Conservation (phyloP, 2,329 filamentous ascomycete genomes). For the Calonectria pseudoturangicola region DNA sequence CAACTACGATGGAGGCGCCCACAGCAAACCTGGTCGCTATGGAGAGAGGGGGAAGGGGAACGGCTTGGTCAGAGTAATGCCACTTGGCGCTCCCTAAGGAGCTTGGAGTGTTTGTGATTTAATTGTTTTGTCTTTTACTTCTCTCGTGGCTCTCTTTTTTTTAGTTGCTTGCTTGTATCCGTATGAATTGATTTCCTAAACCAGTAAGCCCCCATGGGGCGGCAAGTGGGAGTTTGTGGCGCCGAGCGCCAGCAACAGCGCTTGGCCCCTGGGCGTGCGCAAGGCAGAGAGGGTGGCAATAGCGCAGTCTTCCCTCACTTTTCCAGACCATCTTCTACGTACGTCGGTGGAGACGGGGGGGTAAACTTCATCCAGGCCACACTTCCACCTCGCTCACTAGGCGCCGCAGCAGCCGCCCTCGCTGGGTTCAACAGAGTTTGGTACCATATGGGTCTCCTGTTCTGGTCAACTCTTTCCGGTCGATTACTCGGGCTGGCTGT, state of each 20-base stretch:
- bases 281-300: background rate
- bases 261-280: conserved; percentile 14
- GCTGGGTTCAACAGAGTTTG: conserved; percentile 49
- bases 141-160: background rate
- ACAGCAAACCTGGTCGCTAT: conserved; percentile 43
- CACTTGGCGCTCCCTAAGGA: conserved; percentile 32
- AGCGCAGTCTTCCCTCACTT: conserved; percentile 17
- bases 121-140: conserved; percentile 14
- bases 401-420: conserved; percentile 40
- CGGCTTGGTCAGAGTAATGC: conserved; percentile 30
- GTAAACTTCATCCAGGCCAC: conserved; percentile 22
- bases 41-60: conserved; percentile 37
- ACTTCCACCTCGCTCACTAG: conserved; percentile 19
- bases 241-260: conserved; percentile 25
- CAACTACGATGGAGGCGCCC: conserved; percentile 31
- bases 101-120: conserved; percentile 26
- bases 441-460: conserved; percentile 45
- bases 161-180: background rate
- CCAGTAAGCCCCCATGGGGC: conserved; percentile 32
- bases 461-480: conserved; percentile 24
- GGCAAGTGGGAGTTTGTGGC: conserved; percentile 28
- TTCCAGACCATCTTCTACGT: conserved; percentile 27
- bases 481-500: conserved; percentile 20
- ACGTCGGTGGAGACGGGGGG: conserved; percentile 10
- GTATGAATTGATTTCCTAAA: conserved; percentile 24